Base-by-base conservation (phyloP, 306 rosid genomes). In the Pachyrhizus erosus region DNA sequence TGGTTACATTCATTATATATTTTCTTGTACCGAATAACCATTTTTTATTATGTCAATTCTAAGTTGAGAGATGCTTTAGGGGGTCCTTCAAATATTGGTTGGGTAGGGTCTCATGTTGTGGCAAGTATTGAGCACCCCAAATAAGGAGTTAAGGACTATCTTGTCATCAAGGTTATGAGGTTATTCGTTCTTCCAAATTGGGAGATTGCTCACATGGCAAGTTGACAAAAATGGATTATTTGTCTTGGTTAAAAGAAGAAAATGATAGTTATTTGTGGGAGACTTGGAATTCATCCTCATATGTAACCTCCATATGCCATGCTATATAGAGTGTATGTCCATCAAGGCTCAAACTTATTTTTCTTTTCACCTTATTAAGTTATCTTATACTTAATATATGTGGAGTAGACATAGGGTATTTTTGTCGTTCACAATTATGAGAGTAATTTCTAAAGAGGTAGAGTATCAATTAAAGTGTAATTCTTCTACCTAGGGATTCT, bases 141-240 rank as follows among this genome's bases (percentile, higher is more conserved):
- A 46, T 73, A 57, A 70, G 75, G 64, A 10, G 26, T 73, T 55
- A 55, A 79, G 77, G 66, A 79, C 87, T 79, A 3, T 49, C 82
- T 82, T 87, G 87, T 87, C 87, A 61, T 80, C 39, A 75, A 64
- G 81, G 67, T 51, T 48, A 11, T 81, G 73, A 71, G 62, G 42
- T 76, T 84, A 46, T 71, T 78, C 57, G 42, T 43, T 34, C 40
- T 77, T 75, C 81, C 84, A 66, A 26, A 39, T 80, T 72, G 57
- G 64, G 62, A 71, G 60, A 20, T 58, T 71, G 67, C 83, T 82
- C 92, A 84, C 90, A 83, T 87, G 94, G 68, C 84, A 76, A 84
- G 81, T 66, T 75, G 77, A 70, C 75, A 48, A 18, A 80, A 61
- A 20, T 70, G 76, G 43, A 58, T 69, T 84, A 71, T 60, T n/a